Base-by-base conservation (phyloP, 1,284 basidiomycete species). In the Rhizoctonia solani region DNA sequence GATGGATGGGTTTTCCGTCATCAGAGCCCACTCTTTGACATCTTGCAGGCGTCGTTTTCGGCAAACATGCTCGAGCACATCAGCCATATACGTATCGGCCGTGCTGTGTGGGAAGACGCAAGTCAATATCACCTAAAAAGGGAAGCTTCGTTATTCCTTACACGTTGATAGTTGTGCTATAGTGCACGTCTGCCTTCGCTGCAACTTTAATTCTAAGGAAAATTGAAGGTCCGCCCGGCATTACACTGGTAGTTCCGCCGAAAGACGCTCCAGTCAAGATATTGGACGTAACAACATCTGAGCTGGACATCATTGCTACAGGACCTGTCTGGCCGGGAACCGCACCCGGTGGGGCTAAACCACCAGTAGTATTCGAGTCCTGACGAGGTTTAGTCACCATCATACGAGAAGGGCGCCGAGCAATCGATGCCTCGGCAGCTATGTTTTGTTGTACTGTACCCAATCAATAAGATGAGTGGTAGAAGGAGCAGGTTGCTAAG, bases 61-160 rank as follows among this genome's bases (percentile, higher is more conserved):
- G 74, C 91, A 93, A 1, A 95, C 86, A 23, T 87, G 81, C 72
- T 98, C 95, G 41, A 98, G 85, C 0, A 95, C 92, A 77, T 99
- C 95, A 66, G 94, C 92, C 83, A 98, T 89, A 77, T 98, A 99
- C 89, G 93, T 97, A n/a, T 93, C 94, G 14, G 90, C 85, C 2
- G 93, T 89, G 1, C 92, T 95, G 70, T 21, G 52, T 61, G 25
- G 49, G 53, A 14, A 14, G 29, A 23, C 1, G 27, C 37, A 39
- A 54, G n/a, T 65, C 9, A 69, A 63, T 46, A 25, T 34, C 34
- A 59, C 16, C 34, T 55, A 23, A 27, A 32, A 23, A 65, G 46
- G 54, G 52, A 25, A 9, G 1, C 6, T 37, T 39, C 23, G 21
- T 46, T 16, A 50, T 29, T 1, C 80, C 90, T 61, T 82, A 95